Evolutionary conservation across 2,329 filamentous ascomycete species (phyloP), one percentile per base, ranked within the genome.

Genomic region (Chrysosporium queenslandicum): DNA sequence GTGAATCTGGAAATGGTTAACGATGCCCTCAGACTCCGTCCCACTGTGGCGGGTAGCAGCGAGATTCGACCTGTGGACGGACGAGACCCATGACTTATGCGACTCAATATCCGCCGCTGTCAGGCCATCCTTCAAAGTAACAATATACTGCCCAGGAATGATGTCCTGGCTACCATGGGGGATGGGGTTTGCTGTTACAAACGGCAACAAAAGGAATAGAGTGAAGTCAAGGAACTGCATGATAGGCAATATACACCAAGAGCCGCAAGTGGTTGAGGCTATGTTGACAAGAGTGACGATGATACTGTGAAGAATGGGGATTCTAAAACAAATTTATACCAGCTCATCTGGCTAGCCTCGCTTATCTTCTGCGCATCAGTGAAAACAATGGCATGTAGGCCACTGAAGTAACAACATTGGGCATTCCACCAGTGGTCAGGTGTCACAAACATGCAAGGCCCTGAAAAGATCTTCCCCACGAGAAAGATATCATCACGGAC

Each of bases 71-170:
- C 30, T 29, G 43, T 55, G 53, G 14, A 52, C 43, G 9, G 43
- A 48, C 27, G 25, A 14, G 23, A 47, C 34, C 41, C 42, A 53
- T 8, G 32, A 2, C 18, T 29, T 53, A 23, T 53, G 50, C 16
- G 50, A 40, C n/a, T 46, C 43, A n/a, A 53, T 40, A 3, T 53
- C 42, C 18, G 50, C 23, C 11, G 32, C 23, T 3, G 42, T 37
- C 21, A 53, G n/a, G 32, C 50, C 50, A 41, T 53, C 42, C 27
- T 53, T 53, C 34, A 53, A 47, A 18, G 50, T 53, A 18, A 53
- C 50, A 20, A 53, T 53, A 16, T 53, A 53, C 32, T 48, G 42
- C 7, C 50, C 50, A 9, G 50, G 50, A 32, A 53, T 48, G 36
- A 53, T 53, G 20, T 46, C 27, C 14, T 40, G n/a, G 23, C n/a